Conservation (phyloP, 495 filamentous ascomycete species). For the Trichoderma gamsii region DNA sequence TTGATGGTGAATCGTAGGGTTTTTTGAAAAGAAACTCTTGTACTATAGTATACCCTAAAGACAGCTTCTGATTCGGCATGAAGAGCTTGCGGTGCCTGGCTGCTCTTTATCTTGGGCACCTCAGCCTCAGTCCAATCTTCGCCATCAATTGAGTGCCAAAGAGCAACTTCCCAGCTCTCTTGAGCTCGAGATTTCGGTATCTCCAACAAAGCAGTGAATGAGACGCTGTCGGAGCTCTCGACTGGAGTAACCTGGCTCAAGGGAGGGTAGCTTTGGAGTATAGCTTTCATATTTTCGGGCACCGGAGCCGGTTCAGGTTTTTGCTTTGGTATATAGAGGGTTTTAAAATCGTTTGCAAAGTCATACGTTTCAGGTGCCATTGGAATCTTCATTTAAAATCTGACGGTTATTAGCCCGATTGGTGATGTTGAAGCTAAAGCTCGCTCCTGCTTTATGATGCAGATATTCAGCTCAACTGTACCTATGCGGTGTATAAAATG, state of each 20-base stretch:
- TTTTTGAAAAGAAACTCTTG: slow-evolving; percentile 35
- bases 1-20: slow-evolving; percentile 68
- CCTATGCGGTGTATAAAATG: too few species aligned
- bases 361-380: slow-evolving; percentile 16
- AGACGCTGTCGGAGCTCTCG: slow-evolving; percentile 38
- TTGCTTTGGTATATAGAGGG: slow-evolving; percentile 22
- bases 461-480: too few species aligned
- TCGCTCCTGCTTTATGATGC: too few species aligned
- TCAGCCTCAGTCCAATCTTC: slow-evolving; percentile 44
- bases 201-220: slow-evolving; percentile 68
- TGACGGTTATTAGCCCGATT: not conserved
- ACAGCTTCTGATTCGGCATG: slow-evolving; percentile 29
- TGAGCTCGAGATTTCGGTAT: slow-evolving; percentile 48
- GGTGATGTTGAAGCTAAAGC: not conserved
- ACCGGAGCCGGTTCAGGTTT: slow-evolving; percentile 16
- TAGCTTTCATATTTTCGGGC: slow-evolving; percentile 25
- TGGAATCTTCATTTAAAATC: not conserved
- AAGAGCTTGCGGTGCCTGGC: slow-evolving; percentile 30
- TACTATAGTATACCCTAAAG: slow-evolving; percentile 40
- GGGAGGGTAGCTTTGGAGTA: slow-evolving; percentile 52
- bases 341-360: slow-evolving; percentile 21
- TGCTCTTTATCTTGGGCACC: slow-evolving; percentile 35
- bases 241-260: slow-evolving; percentile 63
- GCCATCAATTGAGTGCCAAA: slow-evolving; percentile 65
- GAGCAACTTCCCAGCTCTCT: slow-evolving; percentile 61